These are phyloP conservation scores for Cercospora nicotianae DNA, from an alignment of 2,329 filamentous ascomycete species.

Conservation along the genomic window DNA sequence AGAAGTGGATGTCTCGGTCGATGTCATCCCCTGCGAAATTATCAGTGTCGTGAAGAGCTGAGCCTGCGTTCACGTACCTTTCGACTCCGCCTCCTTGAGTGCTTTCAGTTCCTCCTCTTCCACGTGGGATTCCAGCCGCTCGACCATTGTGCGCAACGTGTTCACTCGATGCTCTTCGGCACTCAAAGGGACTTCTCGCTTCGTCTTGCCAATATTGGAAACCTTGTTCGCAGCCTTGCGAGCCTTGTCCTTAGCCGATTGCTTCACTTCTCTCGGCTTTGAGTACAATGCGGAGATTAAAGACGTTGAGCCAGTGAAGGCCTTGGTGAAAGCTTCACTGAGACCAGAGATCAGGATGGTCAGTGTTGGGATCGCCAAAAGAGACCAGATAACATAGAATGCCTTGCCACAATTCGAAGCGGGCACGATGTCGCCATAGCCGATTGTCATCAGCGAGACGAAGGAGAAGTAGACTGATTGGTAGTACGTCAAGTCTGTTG, in stretches of 20 bases:
- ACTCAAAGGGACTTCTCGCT: constrained; percentile 18
- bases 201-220: constrained; percentile 11
- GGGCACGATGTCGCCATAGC: constrained; percentile 54
- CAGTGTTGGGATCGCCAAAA: constrained; percentile 56
- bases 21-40: constrained; percentile 44
- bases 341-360: constrained; percentile 57
- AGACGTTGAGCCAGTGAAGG: constrained; percentile 56
- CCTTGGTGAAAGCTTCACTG: constrained; percentile 57
- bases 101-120: constrained; percentile 44
- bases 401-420: constrained; percentile 53
- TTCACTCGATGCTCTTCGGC: constrained; percentile 23
- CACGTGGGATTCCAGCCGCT: constrained; percentile 36
- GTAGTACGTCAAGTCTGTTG: constrained; percentile 52
- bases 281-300: constrained; percentile 41
- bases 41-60: neutral
- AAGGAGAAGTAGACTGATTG: constrained; percentile 56
- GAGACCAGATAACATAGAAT: constrained; percentile 59
- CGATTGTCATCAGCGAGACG: constrained; percentile 55
- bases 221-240: neutral
- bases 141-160: constrained; percentile 28
- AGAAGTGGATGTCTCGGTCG: constrained; percentile 54
- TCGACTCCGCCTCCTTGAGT: constrained; percentile 30
- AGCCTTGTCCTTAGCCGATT: neutral
- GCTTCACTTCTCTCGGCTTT: neutral
- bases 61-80: neutral